These are phyloP conservation scores for Curvularia sp. DNA, from an alignment of 2,329 filamentous ascomycete species.

Conservation along the genomic window DNA sequence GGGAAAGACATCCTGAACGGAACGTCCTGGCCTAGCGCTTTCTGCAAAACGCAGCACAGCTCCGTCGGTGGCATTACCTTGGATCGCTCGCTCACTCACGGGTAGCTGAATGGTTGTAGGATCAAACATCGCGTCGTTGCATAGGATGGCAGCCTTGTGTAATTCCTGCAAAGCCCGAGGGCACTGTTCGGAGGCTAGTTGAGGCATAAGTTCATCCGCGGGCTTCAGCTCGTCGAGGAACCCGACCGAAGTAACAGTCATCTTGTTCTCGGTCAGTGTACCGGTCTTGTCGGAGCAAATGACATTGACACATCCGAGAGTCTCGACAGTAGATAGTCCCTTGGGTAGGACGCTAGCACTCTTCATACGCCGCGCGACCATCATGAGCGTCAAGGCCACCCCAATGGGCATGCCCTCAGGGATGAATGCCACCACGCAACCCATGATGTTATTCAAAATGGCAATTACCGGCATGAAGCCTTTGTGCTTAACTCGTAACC, in stretches of 20 bases:
- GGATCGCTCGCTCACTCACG: not conserved
- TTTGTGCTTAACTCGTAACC: not conserved
- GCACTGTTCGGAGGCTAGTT: not conserved
- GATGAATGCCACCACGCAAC: constrained; percentile 1
- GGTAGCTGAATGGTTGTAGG: constrained; percentile 2
- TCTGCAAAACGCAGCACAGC: constrained; percentile 2
- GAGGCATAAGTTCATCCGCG: not conserved
- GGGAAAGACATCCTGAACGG: constrained; percentile 1
- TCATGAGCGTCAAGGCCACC: constrained; percentile 3
- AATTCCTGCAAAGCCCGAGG: not conserved
- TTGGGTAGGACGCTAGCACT: not conserved
- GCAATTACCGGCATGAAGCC: constrained; percentile 1
- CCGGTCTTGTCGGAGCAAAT: constrained; percentile 4
- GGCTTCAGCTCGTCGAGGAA: constrained; percentile 4
- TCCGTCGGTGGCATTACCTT: constrained; percentile 2
- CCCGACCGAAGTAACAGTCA: constrained; percentile 2
- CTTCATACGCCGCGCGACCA: constrained; percentile 2
- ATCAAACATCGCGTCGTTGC: constrained; percentile 4
- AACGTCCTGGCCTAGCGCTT: not conserved
- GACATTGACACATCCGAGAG: constrained; percentile 2
- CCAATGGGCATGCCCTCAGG: constrained; percentile 1
- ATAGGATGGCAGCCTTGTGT: constrained; percentile 3
- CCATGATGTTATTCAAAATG: constrained; percentile 2
- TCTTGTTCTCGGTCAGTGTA: constrained; percentile 4
- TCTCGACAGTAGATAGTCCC: constrained; percentile 1